Evolutionary conservation across 2,329 filamentous ascomycete genomes (phyloP).

Genomic region (Colletotrichum cereale): DNA sequence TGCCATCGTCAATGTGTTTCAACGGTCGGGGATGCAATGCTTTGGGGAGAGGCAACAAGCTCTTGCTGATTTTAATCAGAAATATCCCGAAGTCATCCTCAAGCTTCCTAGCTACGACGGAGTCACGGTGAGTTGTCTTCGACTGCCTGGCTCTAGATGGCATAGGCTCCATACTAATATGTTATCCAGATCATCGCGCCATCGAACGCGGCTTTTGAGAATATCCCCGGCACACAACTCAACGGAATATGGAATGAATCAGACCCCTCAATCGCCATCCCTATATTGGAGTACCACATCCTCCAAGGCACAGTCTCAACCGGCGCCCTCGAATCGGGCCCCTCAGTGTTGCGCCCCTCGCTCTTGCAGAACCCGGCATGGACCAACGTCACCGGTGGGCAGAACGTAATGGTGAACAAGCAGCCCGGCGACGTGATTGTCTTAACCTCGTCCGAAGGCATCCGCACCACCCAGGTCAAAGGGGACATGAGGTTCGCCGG

Average conservation of each 20-base stretch:
- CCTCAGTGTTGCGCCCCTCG: slow-evolving; percentile 56
- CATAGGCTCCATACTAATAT: neutral
- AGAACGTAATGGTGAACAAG: slow-evolving; percentile 61
- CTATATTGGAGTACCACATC: slow-evolving; percentile 73
- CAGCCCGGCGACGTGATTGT: slow-evolving; percentile 56
- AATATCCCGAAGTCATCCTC: slow-evolving; percentile 60
- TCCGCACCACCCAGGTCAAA: slow-evolving; percentile 56
- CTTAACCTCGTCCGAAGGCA: slow-evolving; percentile 55
- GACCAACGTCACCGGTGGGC: slow-evolving; percentile 63
- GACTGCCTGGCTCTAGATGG: neutral
- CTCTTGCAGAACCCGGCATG: slow-evolving; percentile 57
- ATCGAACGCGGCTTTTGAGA: slow-evolving; percentile 67
- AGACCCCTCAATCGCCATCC: slow-evolving; percentile 57
- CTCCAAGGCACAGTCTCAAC: slow-evolving; percentile 63
- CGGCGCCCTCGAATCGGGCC: slow-evolving; percentile 51
- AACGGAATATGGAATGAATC: slow-evolving; percentile 60
- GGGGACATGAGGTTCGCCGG: slow-evolving; percentile 61
- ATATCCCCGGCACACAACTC: slow-evolving; percentile 65
- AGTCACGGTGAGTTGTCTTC: slow-evolving; percentile 54
- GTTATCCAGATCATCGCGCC: slow-evolving; percentile 65
- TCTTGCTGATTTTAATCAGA: slow-evolving; percentile 47
- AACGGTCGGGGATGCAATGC: neutral
- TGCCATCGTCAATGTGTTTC: neutral
- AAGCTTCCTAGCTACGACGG: slow-evolving; percentile 58
- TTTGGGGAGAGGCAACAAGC: neutral